Conservation (phyloP, 768 basidiomycete genomes). For the Myochromella boudieri region DNA sequence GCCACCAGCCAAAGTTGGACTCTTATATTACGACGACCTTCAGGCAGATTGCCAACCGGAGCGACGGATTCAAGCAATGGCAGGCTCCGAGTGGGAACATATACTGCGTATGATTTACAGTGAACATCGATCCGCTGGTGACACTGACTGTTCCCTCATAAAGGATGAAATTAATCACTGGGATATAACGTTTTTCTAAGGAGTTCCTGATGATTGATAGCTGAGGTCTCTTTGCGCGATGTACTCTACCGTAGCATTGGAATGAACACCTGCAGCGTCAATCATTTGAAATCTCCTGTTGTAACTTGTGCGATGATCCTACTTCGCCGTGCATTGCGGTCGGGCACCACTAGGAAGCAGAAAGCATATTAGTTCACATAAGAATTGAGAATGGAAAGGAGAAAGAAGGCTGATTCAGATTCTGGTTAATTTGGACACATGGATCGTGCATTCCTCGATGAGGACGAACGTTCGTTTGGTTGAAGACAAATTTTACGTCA, state of each 20-base stretch:
- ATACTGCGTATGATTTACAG: slow-evolving; percentile 24
- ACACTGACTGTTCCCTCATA: background rate
- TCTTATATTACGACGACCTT: slow-evolving; percentile 23
- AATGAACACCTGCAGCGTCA: too few species aligned
- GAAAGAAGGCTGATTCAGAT: background rate
- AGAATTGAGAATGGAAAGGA: too few species aligned
- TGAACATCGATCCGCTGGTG: background rate
- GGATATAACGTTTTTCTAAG: slow-evolving; percentile 8
- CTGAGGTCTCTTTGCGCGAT: too few species aligned
- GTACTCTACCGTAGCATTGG: too few species aligned
- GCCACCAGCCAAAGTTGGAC: slow-evolving; percentile 21
- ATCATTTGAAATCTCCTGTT: too few species aligned
- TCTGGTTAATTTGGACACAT: background rate
- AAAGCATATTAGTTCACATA: too few species aligned
- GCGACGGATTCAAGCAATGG: slow-evolving; percentile 27
- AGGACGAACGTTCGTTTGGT: background rate
- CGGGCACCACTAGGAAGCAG: too few species aligned
- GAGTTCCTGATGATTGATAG: too few species aligned
- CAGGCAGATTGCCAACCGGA: slow-evolving; percentile 24
- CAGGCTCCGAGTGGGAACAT: slow-evolving; percentile 24
- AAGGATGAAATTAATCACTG: slow-evolving; percentile 7
- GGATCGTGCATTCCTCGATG: background rate
- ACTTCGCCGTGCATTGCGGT: too few species aligned
- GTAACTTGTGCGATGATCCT: too few species aligned
- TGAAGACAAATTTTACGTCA: background rate